Conservation (phyloP, 2,329 filamentous ascomycete species). For the Dothideomycetidae sp. region DNA sequence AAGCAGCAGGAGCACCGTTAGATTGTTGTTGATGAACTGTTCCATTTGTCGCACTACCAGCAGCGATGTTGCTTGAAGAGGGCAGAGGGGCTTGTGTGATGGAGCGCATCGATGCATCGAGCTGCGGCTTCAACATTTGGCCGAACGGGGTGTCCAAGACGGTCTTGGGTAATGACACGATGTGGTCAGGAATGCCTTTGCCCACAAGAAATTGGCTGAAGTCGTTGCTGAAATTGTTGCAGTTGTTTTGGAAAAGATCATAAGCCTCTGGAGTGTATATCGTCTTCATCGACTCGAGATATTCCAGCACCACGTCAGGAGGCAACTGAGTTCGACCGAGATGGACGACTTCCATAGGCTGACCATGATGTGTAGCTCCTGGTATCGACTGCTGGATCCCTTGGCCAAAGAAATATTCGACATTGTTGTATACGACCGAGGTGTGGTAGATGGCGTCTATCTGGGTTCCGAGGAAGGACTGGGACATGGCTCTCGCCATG, state of each 20-base stretch:
- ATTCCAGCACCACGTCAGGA: slow-evolving; percentile 70
- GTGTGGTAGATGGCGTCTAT: slow-evolving; percentile 94
- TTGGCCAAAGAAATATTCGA: slow-evolving; percentile 83
- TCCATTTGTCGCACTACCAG: neutral
- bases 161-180: slow-evolving; percentile 68
- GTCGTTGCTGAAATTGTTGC: slow-evolving; percentile 95
- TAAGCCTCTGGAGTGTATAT: slow-evolving; percentile 73
- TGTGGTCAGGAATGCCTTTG: slow-evolving; percentile 74
- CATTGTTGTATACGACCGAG: slow-evolving; percentile 66
- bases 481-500: slow-evolving; percentile 36
- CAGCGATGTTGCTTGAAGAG: slow-evolving; percentile 17
- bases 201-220: slow-evolving; percentile 81
- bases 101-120: slow-evolving; percentile 49
- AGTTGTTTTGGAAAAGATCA: slow-evolving; percentile 81
- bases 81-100: slow-evolving; percentile 45
- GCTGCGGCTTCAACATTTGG: slow-evolving; percentile 68
- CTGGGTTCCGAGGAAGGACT: slow-evolving; percentile 47
- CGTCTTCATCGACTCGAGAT: slow-evolving; percentile 65
- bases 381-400: slow-evolving; percentile 71
- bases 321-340: slow-evolving; percentile 69
- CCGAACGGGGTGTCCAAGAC: slow-evolving; percentile 81
- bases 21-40: neutral
- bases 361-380: slow-evolving; percentile 73
- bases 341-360: slow-evolving; percentile 59
- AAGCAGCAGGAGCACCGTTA: neutral